A percentile compares a stretch with the other conserved stretches of the same genome.
These are phyloP conservation scores for Auriculariales sp. DNA, from an alignment of 768 basidiomycete species.

Conservation along the genomic window DNA sequence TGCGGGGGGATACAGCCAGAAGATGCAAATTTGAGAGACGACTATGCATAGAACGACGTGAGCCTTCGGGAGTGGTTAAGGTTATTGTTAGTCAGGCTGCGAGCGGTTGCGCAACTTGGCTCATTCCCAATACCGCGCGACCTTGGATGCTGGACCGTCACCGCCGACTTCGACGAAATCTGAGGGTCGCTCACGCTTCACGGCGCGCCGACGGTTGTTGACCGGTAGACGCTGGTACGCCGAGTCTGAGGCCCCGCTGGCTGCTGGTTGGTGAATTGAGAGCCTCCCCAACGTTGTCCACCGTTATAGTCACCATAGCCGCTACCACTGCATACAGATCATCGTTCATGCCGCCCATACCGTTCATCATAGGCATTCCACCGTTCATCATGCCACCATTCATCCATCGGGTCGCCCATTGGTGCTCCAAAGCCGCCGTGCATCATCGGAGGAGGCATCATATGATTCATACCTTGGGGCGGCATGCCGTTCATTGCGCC, in stretches of 20 bases:
- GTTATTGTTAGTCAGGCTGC: too few species aligned
- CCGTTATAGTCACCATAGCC: slow-evolving; percentile 26
- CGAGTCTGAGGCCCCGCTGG: slow-evolving; percentile 51
- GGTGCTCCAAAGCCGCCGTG: slow-evolving; percentile 7
- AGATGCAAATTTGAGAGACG: too few species aligned
- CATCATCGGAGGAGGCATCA: slow-evolving; percentile 16
- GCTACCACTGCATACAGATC: slow-evolving; percentile 14
- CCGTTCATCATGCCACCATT: slow-evolving; percentile 16
- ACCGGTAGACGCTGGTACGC: slow-evolving; percentile 78
- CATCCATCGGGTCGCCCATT: slow-evolving; percentile 13
- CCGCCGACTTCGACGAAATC: slow-evolving; percentile 65
- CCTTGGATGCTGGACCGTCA: slow-evolving; percentile 38
- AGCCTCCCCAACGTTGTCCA: too few species aligned
- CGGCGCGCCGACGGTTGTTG: slow-evolving; percentile 61
- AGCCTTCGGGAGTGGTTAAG: too few species aligned
- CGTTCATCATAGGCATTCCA: slow-evolving; percentile 12
- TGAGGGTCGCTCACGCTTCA: slow-evolving; percentile 71
- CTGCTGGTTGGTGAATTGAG: slow-evolving; percentile 54
- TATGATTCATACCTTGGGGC: slow-evolving; percentile 6
- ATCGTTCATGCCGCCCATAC: slow-evolving; percentile 27
- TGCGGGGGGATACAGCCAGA: too few species aligned
- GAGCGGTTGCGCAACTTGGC: too few species aligned
- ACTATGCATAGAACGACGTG: too few species aligned
- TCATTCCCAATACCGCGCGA: slow-evolving; percentile 67
- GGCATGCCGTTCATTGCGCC: slow-evolving; percentile 8